Percentiles rank a stretch among this genome's conserved stretches.
Conservation (phyloP, 306 rosid species). For the Oxytropis ochrocephala region DNA sequence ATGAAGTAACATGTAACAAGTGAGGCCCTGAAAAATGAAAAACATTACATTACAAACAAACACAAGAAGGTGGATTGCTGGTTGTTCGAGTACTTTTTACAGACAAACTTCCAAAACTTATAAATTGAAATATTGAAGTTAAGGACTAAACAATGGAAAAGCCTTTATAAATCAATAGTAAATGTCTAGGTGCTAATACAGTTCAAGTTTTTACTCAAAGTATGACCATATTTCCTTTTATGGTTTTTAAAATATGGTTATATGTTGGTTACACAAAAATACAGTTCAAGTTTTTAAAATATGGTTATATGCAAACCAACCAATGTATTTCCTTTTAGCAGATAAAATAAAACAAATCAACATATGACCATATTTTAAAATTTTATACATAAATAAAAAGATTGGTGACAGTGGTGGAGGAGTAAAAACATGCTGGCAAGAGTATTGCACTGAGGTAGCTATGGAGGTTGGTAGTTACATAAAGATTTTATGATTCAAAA, state of each 20-base stretch:
- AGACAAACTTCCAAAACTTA: slow-evolving; percentile 8
- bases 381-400: no score
- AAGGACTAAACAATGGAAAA: neutral
- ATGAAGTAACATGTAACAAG: slow-evolving; percentile 76
- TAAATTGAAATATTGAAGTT: slow-evolving; percentile 1
- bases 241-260: no score
- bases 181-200: neutral
- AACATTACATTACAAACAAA: slow-evolving; percentile 17
- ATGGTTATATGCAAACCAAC: no score
- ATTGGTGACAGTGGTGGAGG: no score
- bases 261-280: no score
- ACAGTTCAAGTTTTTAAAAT: neutral
- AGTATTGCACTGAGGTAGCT: no score
- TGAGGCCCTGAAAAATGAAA: slow-evolving; percentile 52
- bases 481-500: no score
- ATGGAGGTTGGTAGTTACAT: no score
- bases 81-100: neutral
- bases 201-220: no score
- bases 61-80: neutral
- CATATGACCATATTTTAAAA: no score
- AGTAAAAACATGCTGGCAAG: no score
- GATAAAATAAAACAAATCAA: neutral
- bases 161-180: neutral
- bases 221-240: no score
- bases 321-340: neutral